phyloP scores from a whole-genome alignment of 306 rosid genomes.

The Ochetophila trinervis region DNA sequence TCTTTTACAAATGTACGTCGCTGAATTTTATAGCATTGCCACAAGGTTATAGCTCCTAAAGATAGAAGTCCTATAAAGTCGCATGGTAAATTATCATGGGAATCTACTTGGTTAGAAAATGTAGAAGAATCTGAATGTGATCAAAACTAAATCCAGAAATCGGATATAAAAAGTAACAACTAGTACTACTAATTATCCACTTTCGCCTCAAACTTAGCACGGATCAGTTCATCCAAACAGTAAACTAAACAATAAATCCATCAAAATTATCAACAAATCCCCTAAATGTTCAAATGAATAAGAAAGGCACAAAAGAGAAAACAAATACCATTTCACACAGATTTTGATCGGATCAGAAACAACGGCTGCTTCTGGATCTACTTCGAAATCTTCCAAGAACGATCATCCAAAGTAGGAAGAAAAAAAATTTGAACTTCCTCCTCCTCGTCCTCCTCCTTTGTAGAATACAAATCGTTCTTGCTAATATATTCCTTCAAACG shows the following conservation, averaged over 20 bases:
- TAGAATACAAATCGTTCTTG: constrained; percentile 14
- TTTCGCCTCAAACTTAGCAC: constrained; percentile 31
- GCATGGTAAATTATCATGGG: constrained; percentile 18
- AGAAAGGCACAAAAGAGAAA: not conserved
- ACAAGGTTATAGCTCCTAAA: constrained; percentile 4
- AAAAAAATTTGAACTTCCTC: constrained; percentile 33
- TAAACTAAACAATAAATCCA: constrained; percentile 18
- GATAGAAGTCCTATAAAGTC: constrained; percentile 20
- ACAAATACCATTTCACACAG: constrained; percentile 54
- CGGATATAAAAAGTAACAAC: constrained; percentile 24
- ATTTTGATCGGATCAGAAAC: constrained; percentile 63
- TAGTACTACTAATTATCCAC: constrained; percentile 5
- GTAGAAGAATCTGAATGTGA: constrained; percentile 22
- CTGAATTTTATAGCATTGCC: not conserved
- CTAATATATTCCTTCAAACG: constrained; percentile 20
- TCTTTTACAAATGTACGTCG: not conserved
- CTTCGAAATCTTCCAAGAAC: constrained; percentile 30
- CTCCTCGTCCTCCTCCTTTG: constrained; percentile 17
- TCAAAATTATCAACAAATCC: constrained; percentile 8
- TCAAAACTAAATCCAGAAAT: constrained; percentile 18
- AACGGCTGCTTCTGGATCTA: constrained; percentile 56
- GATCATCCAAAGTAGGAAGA: constrained; percentile 32
- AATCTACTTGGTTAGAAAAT: constrained; percentile 17
- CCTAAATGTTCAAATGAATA: constrained; percentile 21
- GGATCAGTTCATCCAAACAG: constrained; percentile 38